These are phyloP conservation scores for Cryptosporidium sp. DNA, from an alignment of 169 alveolate species.

Conservation along the genomic window DNA sequence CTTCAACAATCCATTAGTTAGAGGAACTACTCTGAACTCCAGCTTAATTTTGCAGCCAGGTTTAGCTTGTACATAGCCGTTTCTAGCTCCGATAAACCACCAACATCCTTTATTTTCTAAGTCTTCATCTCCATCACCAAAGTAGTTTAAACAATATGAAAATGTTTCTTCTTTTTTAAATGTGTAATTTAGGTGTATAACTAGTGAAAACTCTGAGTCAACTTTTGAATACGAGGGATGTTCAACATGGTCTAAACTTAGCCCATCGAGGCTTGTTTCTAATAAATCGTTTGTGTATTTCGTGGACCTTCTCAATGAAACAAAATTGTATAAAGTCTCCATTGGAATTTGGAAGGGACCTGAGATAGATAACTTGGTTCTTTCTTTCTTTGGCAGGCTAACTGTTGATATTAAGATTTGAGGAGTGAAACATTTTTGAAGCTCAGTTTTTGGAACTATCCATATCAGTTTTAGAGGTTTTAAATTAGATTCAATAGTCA, in stretches of 20 bases:
- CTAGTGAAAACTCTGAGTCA: slow-evolving; percentile 5
- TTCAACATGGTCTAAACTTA: slow-evolving; percentile 13
- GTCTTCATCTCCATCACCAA: neutral
- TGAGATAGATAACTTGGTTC: slow-evolving; percentile 9
- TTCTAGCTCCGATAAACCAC: slow-evolving; percentile 74
- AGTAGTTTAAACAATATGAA: slow-evolving; percentile 29
- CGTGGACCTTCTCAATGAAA: neutral
- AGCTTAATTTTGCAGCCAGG: slow-evolving; percentile 40
- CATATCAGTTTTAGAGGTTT: slow-evolving; percentile 46
- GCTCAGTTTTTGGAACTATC: slow-evolving; percentile 32
- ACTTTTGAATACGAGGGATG: slow-evolving; percentile 27
- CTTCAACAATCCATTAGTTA: slow-evolving; percentile 27
- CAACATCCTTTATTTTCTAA: slow-evolving; percentile 1
- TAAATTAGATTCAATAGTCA: neutral
- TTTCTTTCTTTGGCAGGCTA: neutral
- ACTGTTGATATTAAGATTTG: neutral
- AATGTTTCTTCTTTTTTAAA: slow-evolving; percentile 12
- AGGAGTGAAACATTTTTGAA: neutral
- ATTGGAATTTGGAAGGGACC: slow-evolving; percentile 61
- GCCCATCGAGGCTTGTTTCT: slow-evolving; percentile 8
- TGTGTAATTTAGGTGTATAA: slow-evolving; percentile 13
- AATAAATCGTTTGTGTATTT: neutral
- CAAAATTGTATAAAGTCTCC: neutral
- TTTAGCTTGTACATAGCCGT: slow-evolving; percentile 15
- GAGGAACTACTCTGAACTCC: slow-evolving; percentile 54